Percentiles rank a stretch among this genome's conserved stretches.
Evolutionary conservation across 106 monocot genomes (phyloP).

Genomic region (Agapanthus africanus): DNA sequence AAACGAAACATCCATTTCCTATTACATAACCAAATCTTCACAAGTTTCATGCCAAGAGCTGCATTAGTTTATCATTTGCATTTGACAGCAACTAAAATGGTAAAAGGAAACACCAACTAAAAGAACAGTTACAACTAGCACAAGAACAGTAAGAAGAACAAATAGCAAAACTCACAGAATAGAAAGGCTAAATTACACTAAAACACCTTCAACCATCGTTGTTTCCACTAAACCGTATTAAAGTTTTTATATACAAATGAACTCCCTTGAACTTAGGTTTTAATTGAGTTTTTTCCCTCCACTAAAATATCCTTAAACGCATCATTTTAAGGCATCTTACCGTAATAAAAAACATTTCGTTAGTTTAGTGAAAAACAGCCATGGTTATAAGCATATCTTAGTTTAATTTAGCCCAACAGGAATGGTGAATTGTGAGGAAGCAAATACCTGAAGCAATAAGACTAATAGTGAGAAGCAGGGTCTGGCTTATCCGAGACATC

Average conservation of each 20-base stretch:
- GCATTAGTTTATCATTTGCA: neutral
- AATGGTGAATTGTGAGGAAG: neutral
- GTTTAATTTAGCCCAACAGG: too few species aligned
- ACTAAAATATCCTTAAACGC: too few species aligned
- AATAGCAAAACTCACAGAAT: neutral
- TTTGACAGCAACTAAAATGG: neutral
- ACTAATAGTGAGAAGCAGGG: constrained; percentile 22
- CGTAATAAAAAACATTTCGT: too few species aligned
- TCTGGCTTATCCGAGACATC: neutral
- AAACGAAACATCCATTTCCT: constrained; percentile 6
- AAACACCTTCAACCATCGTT: too few species aligned
- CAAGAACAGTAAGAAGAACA: constrained; percentile 1
- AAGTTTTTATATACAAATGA: too few species aligned
- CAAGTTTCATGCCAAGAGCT: neutral
- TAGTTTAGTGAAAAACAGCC: too few species aligned
- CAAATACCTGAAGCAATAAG: constrained; percentile 1
- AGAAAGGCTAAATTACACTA: too few species aligned
- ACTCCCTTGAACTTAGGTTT: too few species aligned
- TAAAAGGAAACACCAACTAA: neutral
- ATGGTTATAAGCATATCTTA: too few species aligned
- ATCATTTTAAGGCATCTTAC: too few species aligned
- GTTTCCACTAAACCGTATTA: too few species aligned
- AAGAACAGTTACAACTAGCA: constrained; percentile 5
- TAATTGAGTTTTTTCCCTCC: too few species aligned
- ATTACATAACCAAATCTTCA: constrained; percentile 5